phyloP scores from a whole-genome alignment of 352 stramenopile species.

The Globisporangium sylvaticum region DNA sequence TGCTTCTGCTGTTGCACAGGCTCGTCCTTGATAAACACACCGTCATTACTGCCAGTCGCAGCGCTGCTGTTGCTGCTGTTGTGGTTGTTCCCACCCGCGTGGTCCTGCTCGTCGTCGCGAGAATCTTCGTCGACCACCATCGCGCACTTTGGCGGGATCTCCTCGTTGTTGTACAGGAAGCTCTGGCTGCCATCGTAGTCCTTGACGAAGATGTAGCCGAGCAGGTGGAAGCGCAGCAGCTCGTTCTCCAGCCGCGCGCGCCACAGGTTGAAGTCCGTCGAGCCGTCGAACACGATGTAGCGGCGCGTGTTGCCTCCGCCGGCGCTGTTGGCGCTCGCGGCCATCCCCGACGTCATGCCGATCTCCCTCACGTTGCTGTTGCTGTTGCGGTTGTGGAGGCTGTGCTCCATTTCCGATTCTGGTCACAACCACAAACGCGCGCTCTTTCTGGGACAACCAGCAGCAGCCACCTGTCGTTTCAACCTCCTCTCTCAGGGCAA shows the following conservation, averaged over 20 bases:
- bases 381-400: neutral
- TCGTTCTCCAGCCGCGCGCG: constrained; percentile 44
- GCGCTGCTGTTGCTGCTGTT: neutral
- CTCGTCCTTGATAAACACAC: constrained; percentile 15
- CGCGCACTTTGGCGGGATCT: constrained; percentile 29
- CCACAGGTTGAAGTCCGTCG: constrained; percentile 42
- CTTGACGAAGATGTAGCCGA: constrained; percentile 42
- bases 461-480: neutral
- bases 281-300: constrained; percentile 37
- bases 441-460: neutral
- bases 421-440: neutral
- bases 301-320: constrained; percentile 8
- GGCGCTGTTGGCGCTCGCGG: constrained; percentile 17
- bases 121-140: constrained; percentile 22
- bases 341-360: neutral
- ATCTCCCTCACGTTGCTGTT: neutral
- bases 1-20: neutral
- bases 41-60: neutral
- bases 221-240: constrained; percentile 44
- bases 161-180: constrained; percentile 39
- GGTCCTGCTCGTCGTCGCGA: too few species aligned
- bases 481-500: neutral
- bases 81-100: neutral
- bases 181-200: constrained; percentile 44
- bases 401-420: neutral